Percentiles rank a stretch among this genome's conserved stretches.
Conservation (phyloP, 1,284 basidiomycete species). For the Grifola frondosa region DNA sequence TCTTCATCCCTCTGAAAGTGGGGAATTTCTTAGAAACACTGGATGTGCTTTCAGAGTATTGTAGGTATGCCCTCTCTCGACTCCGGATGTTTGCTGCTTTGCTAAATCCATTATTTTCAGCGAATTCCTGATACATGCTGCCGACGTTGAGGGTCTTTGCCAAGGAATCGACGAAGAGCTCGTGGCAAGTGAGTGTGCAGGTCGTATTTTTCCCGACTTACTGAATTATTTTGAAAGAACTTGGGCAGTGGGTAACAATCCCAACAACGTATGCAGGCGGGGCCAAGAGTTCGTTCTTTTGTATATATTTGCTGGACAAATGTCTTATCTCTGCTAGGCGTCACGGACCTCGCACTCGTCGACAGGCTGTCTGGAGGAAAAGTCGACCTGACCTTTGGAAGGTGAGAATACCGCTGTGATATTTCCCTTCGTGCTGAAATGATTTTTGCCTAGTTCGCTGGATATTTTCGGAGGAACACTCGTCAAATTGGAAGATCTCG, state of each 20-base stretch:
- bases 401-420: too few relatives aligned
- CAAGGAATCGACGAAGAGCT: conserved; percentile 94
- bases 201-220: neutral
- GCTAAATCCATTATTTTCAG: conserved; percentile 41
- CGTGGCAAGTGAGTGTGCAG: conserved; percentile 63
- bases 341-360: conserved; percentile 85
- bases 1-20: neutral
- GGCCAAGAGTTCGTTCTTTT: conserved; percentile 66
- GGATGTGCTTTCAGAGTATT: conserved; percentile 69
- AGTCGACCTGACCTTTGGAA: conserved; percentile 96
- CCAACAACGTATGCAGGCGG: conserved; percentile 98
- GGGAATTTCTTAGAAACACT: conserved; percentile 65
- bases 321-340: conserved; percentile 45
- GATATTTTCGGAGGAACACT: conserved; percentile 83
- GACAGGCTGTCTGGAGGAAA: conserved; percentile 79
- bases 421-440: too few relatives aligned
- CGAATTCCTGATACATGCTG: conserved; percentile 96
- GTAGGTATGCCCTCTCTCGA: conserved; percentile 52
- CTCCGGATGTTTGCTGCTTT: neutral
- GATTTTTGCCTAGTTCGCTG: conserved; percentile 58
- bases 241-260: conserved; percentile 90
- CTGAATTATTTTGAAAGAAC: conserved; percentile 45
- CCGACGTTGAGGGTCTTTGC: conserved; percentile 97
- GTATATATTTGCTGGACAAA: neutral
- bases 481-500: conserved; percentile 73